Evolutionary conservation across 2,329 filamentous ascomycete genomes (phyloP).

Genomic region (Ilyonectria robusta): DNA sequence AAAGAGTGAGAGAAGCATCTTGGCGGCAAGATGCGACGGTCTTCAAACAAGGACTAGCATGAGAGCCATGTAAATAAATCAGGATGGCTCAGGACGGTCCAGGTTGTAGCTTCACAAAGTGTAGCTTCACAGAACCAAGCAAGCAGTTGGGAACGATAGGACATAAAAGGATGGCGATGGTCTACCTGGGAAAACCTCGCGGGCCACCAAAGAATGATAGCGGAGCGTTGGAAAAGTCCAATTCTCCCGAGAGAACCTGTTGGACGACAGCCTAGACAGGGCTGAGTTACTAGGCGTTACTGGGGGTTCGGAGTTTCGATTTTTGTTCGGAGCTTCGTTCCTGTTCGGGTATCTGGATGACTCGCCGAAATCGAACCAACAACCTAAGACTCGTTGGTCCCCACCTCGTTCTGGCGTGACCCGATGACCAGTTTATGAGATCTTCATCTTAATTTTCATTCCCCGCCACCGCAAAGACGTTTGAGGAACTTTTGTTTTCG

Average conservation of each 20-base stretch:
- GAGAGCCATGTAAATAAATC: background rate
- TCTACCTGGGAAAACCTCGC: background rate
- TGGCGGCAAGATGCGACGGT: background rate
- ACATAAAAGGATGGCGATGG: background rate
- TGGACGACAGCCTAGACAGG: background rate
- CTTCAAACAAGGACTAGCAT: background rate
- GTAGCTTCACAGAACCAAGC: background rate
- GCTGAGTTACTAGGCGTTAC: background rate
- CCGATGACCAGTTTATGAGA: background rate
- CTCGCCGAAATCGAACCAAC: background rate
- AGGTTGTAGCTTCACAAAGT: background rate
- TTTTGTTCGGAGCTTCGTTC: background rate
- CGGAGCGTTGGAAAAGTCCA: background rate
- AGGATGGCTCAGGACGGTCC: background rate
- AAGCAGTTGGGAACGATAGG: background rate
- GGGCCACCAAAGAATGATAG: background rate
- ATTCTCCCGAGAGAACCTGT: background rate
- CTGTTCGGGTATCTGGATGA: background rate
- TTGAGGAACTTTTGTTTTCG: background rate
- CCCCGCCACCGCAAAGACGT: background rate
- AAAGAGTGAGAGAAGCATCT: background rate
- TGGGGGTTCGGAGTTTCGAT: too few relatives aligned
- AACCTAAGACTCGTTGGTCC: background rate
- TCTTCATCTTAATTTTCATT: background rate
- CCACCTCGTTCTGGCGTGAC: background rate